phyloP scores from a whole-genome alignment of 208 protist species.

The Ichthyophonus hoferi region DNA sequence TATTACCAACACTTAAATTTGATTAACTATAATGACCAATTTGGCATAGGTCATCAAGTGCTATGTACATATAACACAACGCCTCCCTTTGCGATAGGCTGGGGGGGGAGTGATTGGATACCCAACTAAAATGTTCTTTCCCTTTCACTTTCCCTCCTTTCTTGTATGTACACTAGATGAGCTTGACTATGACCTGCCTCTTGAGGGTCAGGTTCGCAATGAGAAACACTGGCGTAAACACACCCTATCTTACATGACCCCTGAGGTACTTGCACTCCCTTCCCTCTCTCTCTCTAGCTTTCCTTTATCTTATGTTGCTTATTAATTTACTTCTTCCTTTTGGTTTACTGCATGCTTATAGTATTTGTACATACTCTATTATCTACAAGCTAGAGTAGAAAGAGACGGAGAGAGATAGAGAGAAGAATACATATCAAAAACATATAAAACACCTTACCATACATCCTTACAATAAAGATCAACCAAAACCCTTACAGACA shows the following conservation, averaged over 20 bases:
- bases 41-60: too few relatives aligned
- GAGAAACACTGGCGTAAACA: slow-evolving; percentile 99
- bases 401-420: background rate
- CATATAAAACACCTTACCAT: slow-evolving; percentile 48
- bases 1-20: too few relatives aligned
- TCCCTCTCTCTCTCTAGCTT: background rate
- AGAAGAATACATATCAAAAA: background rate
- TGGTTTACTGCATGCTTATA: background rate
- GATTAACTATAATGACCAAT: too few relatives aligned
- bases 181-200: slow-evolving; percentile 41
- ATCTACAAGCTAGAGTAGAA: background rate
- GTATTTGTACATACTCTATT: background rate
- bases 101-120: too few relatives aligned
- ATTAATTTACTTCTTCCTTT: background rate
- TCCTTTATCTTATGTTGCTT: background rate
- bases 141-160: too few relatives aligned
- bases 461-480: too few relatives aligned
- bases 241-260: slow-evolving; percentile 87
- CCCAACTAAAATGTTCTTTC: too few relatives aligned
- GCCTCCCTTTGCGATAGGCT: too few relatives aligned
- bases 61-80: too few relatives aligned
- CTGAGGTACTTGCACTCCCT: background rate
- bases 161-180: slow-evolving; percentile 22
- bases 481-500: too few relatives aligned
- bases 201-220: slow-evolving; percentile 55